Conservation (phyloP, 805 yeast species). For the Blastobotrys americana region DNA sequence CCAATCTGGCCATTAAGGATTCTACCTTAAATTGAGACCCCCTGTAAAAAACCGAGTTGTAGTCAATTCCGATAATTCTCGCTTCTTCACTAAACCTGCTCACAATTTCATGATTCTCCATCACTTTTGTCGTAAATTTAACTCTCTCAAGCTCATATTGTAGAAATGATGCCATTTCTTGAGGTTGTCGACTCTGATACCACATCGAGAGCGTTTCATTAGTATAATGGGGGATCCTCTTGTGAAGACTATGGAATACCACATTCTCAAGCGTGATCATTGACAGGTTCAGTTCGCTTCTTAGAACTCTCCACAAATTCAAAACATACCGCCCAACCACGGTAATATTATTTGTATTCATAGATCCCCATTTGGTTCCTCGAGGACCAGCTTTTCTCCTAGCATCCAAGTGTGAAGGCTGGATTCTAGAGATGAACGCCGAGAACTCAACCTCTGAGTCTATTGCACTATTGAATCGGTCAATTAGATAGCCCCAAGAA, state of each 20-base stretch:
- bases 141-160: constrained; percentile 43
- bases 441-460: constrained; percentile 46
- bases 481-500: constrained; percentile 88
- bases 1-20: constrained; percentile 64
- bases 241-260: constrained; percentile 58
- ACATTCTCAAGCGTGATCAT: constrained; percentile 74
- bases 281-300: constrained; percentile 53
- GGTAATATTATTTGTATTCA: constrained; percentile 62
- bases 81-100: constrained; percentile 75
- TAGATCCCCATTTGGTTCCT: constrained; percentile 70
- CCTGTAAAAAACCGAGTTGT: constrained; percentile 74
- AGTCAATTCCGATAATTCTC: constrained; percentile 80
- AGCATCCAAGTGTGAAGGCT: constrained; percentile 28
- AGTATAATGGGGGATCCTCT: constrained; percentile 57
- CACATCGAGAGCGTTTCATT: constrained; percentile 42
- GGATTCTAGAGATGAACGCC: constrained; percentile 56
- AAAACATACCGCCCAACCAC: constrained; percentile 78
- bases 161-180: constrained; percentile 32
- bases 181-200: constrained; percentile 27
- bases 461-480: constrained; percentile 34
- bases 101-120: constrained; percentile 58
- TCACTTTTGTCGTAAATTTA: constrained; percentile 39
- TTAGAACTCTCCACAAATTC: constrained; percentile 75
- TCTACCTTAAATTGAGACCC: constrained; percentile 96
- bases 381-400: constrained; percentile 28